Conservation (phyloP, 2,329 filamentous ascomycete genomes). For the Aspergillus candidus region DNA sequence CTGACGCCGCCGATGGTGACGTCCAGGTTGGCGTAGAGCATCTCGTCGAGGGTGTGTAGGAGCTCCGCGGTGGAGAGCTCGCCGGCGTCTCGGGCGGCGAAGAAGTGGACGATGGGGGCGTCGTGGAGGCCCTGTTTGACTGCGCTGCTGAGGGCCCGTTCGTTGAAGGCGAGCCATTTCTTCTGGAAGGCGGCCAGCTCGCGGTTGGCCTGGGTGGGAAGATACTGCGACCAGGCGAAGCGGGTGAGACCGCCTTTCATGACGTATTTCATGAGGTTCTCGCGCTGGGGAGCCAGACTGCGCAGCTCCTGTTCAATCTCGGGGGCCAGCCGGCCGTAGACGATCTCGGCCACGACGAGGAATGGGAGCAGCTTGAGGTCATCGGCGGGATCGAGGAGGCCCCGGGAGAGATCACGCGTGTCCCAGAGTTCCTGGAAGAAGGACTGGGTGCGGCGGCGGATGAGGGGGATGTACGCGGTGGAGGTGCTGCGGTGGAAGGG, state of each 20-base stretch:
- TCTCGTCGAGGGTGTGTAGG: constrained; percentile 43
- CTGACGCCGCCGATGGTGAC: constrained; percentile 40
- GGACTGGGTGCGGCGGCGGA: constrained; percentile 3
- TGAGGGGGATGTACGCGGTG: background rate
- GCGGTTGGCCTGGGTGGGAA: constrained; percentile 16
- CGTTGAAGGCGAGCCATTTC: constrained; percentile 33
- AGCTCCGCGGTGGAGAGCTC: constrained; percentile 23
- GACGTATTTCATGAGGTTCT: constrained; percentile 28
- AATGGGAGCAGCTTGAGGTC: constrained; percentile 36
- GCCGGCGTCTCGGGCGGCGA: constrained; percentile 11
- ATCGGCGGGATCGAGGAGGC: constrained; percentile 17
- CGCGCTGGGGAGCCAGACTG: constrained; percentile 18
- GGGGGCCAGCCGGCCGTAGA: constrained; percentile 31
- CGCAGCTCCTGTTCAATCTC: constrained; percentile 21
- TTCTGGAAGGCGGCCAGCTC: constrained; percentile 25
- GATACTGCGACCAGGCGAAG: constrained; percentile 14
- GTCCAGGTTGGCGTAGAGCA: constrained; percentile 45
- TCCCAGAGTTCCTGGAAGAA: background rate
- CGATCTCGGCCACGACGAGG: constrained; percentile 31
- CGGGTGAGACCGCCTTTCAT: constrained; percentile 33
- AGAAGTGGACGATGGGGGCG: constrained; percentile 8
- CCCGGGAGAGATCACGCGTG: background rate
- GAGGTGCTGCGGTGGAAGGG: constrained; percentile 1
- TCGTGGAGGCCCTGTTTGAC: background rate
- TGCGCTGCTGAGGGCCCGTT: constrained; percentile 9